Evolutionary conservation across 148 eudicot genomes (phyloP).

Genomic region (Rhododendron simsii): DNA sequence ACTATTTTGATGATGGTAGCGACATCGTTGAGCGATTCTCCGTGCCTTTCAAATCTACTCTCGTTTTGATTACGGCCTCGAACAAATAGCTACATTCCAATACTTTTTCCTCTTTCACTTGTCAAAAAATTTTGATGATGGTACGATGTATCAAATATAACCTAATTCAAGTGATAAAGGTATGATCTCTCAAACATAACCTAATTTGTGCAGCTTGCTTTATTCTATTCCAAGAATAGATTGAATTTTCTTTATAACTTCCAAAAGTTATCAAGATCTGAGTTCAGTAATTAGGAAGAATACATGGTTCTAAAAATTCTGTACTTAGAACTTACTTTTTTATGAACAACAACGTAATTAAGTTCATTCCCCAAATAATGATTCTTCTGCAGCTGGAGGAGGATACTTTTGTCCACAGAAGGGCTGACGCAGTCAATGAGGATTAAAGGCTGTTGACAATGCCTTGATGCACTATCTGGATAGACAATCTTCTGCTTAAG

Average conservation of each 20-base stretch:
- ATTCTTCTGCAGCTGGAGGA: neutral
- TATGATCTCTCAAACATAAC: neutral
- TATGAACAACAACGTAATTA: neutral
- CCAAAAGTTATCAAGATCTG: neutral
- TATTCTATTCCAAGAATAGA: neutral
- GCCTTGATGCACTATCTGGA: neutral
- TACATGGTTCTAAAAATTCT: neutral
- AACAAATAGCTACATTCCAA: conserved; percentile 31
- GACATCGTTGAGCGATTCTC: conserved; percentile 24
- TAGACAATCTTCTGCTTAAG: neutral
- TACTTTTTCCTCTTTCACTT: neutral
- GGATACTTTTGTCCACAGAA: neutral
- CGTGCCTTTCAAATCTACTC: conserved; percentile 27
- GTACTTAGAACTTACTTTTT: neutral
- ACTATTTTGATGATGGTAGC: neutral
- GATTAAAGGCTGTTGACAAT: neutral
- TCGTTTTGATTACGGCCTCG: conserved; percentile 34
- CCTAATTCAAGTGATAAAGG: neutral
- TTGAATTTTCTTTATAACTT: neutral
- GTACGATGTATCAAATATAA: neutral
- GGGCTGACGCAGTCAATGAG: neutral
- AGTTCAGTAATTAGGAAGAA: neutral
- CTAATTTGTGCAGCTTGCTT: neutral
- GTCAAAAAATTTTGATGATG: too few species aligned
- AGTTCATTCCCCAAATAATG: neutral